Percentiles rank a stretch among this genome's conserved stretches.
Evolutionary conservation across 441 rosid genomes (phyloP).

Genomic region (Dalechampia spathulata): DNA sequence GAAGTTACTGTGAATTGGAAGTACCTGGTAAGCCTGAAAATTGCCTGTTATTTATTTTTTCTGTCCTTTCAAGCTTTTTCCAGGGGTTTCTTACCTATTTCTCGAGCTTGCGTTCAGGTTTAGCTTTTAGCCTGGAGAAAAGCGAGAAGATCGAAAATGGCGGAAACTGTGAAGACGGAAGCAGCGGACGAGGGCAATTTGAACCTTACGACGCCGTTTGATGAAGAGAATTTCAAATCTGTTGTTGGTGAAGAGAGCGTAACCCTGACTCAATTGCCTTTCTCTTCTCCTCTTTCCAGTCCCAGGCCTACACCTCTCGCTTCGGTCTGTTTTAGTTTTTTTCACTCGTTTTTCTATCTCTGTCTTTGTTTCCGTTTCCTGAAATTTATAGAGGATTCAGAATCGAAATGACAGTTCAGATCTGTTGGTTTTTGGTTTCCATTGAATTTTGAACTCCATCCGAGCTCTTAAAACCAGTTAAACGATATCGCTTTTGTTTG

Average conservation of each 20-base stretch:
- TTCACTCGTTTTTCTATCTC: no score
- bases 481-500: not conserved
- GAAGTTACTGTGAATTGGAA: no score
- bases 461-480: not conserved
- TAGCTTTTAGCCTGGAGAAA: no score
- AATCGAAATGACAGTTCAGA: slow-evolving; percentile 9
- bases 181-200: slow-evolving; percentile 23
- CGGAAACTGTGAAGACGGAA: slow-evolving; percentile 28
- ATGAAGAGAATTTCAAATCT: not conserved
- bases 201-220: slow-evolving; percentile 11
- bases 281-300: no score
- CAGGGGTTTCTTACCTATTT: no score
- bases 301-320: no score
- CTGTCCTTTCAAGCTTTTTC: slow-evolving; percentile 3
- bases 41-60: no score
- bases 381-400: no score
- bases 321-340: slow-evolving; percentile 11
- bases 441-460: not conserved
- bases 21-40: no score
- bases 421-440: slow-evolving; percentile 10
- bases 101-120: no score
- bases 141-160: no score
- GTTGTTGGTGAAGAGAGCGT: slow-evolving; percentile 21
- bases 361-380: no score
- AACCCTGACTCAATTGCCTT: slow-evolving; percentile 26